These are phyloP conservation scores for Heritiera fomes DNA, from an alignment of 345 rosid genomes.

Conservation along the genomic window DNA sequence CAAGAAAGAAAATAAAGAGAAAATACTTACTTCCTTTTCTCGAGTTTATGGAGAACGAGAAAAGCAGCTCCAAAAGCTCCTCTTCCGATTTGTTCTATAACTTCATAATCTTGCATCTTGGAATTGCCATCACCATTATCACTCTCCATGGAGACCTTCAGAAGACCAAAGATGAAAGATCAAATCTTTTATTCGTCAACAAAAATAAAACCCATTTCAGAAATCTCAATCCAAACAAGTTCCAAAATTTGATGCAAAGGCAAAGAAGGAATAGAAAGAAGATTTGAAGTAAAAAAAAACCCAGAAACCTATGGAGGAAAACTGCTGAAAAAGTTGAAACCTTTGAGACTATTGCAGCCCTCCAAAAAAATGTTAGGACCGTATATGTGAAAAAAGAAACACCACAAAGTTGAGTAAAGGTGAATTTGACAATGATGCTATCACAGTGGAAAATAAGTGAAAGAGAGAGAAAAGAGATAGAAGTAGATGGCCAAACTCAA, in stretches of 20 bases:
- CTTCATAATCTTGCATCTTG: conserved; percentile 72
- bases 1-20: conserved; percentile 5
- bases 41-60: conserved; percentile 71
- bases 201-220: conserved; percentile 13
- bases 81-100: conserved; percentile 81
- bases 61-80: conserved; percentile 86
- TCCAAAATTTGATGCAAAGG: conserved; percentile 11
- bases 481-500: conserved; percentile 17
- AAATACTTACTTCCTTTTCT: conserved; percentile 65
- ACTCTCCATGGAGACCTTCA: conserved; percentile 48
- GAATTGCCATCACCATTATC: conserved; percentile 51
- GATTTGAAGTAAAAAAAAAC: background rate
- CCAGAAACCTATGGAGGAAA: background rate
- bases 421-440: conserved; percentile 34
- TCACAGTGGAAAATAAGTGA: background rate
- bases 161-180: conserved; percentile 19
- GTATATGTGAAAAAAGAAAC: conserved; percentile 18
- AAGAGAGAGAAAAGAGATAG: background rate
- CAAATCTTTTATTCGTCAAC: conserved; percentile 8
- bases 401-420: conserved; percentile 39
- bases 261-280: background rate
- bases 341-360: conserved; percentile 21
- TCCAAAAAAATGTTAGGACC: background rate
- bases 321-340: conserved; percentile 3
- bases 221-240: background rate